phyloP scores from a whole-genome alignment of 805 yeast genomes.

The Ogataea corticis region DNA sequence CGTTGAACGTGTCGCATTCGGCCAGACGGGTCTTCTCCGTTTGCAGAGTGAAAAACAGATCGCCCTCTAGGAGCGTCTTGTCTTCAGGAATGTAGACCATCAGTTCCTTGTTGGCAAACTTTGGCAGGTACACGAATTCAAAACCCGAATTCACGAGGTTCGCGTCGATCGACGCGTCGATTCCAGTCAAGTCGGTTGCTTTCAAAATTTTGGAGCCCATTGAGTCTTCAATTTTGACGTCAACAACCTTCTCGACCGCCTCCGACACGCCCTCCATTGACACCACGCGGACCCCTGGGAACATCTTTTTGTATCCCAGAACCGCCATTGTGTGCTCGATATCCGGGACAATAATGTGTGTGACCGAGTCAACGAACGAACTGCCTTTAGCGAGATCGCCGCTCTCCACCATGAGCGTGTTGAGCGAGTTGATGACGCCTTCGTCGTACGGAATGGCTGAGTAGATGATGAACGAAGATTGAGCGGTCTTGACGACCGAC shows the following conservation, averaged over 20 bases:
- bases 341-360: constrained; percentile 62
- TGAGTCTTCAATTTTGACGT: constrained; percentile 38
- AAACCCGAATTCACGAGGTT: constrained; percentile 37
- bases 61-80: constrained; percentile 57
- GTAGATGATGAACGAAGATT: constrained; percentile 47
- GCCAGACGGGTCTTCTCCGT: constrained; percentile 43
- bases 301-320: constrained; percentile 46
- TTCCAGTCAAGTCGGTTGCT: constrained; percentile 30
- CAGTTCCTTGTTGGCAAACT: constrained; percentile 60
- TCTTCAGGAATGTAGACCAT: constrained; percentile 48
- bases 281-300: constrained; percentile 53
- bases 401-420: constrained; percentile 23
- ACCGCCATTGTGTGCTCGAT: constrained; percentile 66
- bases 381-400: constrained; percentile 35
- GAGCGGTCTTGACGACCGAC: constrained; percentile 35
- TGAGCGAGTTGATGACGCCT: constrained; percentile 42
- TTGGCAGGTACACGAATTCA: constrained; percentile 57
- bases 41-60: constrained; percentile 59
- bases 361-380: constrained; percentile 38
- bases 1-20: constrained; percentile 37
- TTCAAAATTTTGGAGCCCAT: constrained; percentile 39
- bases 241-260: constrained; percentile 40
- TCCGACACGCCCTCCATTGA: constrained; percentile 48
- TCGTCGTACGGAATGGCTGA: constrained; percentile 57
- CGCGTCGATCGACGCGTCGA: constrained; percentile 36